These are phyloP conservation scores for Colletotrichum cereale DNA, from an alignment of 2,329 filamentous ascomycete species.

Conservation along the genomic window DNA sequence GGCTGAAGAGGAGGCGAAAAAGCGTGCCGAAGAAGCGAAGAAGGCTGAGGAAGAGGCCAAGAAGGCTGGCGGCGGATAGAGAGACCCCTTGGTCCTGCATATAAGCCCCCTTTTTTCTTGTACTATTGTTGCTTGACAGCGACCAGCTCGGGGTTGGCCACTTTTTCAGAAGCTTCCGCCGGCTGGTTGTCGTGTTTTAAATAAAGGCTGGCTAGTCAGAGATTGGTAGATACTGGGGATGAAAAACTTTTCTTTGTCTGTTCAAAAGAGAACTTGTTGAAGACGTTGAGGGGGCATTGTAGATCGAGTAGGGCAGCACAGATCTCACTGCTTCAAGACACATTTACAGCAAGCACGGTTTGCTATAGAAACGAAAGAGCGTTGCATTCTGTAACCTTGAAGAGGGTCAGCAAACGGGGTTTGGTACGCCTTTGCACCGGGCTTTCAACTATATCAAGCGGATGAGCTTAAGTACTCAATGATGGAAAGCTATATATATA, in stretches of 20 bases:
- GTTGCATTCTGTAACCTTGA: not conserved
- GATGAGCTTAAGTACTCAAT: not conserved
- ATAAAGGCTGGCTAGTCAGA: slow-evolving; percentile 1
- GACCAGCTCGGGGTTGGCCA: slow-evolving; percentile 2
- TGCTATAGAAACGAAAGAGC: not conserved
- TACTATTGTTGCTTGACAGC: slow-evolving; percentile 9
- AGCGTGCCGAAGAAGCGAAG: slow-evolving; percentile 28
- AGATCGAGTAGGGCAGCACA: too few species aligned
- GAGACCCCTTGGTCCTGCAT: not conserved
- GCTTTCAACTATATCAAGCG: not conserved
- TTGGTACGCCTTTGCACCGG: not conserved
- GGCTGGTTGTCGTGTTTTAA: slow-evolving; percentile 11
- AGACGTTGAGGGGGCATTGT: too few species aligned
- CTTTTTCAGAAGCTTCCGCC: not conserved
- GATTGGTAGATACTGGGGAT: slow-evolving; percentile 11
- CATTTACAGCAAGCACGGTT: not conserved
- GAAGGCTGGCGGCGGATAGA: slow-evolving; percentile 35
- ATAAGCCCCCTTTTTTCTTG: slow-evolving; percentile 10
- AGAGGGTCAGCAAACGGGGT: not conserved
- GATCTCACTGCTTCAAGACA: too few species aligned
- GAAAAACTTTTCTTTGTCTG: slow-evolving; percentile 1
- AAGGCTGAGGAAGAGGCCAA: slow-evolving; percentile 32
- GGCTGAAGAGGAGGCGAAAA: slow-evolving; percentile 25
- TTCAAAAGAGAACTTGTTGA: not conserved
- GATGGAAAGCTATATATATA: too few species aligned